Base-by-base conservation (phyloP, 768 basidiomycete species). In the Boletus barrowsii region DNA sequence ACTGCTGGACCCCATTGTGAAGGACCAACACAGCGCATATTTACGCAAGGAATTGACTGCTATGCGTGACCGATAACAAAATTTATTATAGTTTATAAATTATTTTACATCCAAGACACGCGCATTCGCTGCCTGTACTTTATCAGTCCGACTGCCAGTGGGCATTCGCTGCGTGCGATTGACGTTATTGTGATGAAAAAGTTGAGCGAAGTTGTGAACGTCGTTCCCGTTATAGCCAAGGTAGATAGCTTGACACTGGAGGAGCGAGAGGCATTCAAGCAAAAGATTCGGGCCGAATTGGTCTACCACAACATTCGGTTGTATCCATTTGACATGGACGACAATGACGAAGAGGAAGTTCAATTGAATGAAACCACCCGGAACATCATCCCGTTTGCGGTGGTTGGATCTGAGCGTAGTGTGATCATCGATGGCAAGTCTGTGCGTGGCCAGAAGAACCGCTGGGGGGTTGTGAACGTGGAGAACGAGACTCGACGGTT, bases 101-200 rank as follows among this genome's bases (percentile, higher is more conserved):
- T n/a, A n/a, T n/a, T n/a, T n/a, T 91, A 94, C 77, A 99, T 99
- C 65, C 90, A 90, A 68, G 96, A 99, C 76, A 98, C 97, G 15
- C 89, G 96, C 57, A 97, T 99, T 58, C 96, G 95, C 79, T 91
- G 88, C 71, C 72, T 99, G 50, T 98, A 93, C 83, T 99, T 98
- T 76, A 94, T 99, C 79, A 95, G 89, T 73, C 97, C 96, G 20
- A 97, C 95, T n/a, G n/a, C n/a, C n/a, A n/a, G n/a, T n/a, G 96
- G 96, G 18, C 96, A 99, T 74, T 86, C 90, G 5, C 83, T 99
- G 53, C 92, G 95, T 56, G 87, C 97, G 30, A 94, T 99, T 66
- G 96, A 99, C 65, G 88, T 98, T 43, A 94, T 94, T 66, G 97
- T 99, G 60, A 93, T 99, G 87, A 97, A 98, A 81, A 98, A 98